A percentile compares a stretch with the other conserved stretches of the same genome.
phyloP scores from a whole-genome alignment of 2,329 filamentous ascomycete species.

The Monilinia polystroma region DNA sequence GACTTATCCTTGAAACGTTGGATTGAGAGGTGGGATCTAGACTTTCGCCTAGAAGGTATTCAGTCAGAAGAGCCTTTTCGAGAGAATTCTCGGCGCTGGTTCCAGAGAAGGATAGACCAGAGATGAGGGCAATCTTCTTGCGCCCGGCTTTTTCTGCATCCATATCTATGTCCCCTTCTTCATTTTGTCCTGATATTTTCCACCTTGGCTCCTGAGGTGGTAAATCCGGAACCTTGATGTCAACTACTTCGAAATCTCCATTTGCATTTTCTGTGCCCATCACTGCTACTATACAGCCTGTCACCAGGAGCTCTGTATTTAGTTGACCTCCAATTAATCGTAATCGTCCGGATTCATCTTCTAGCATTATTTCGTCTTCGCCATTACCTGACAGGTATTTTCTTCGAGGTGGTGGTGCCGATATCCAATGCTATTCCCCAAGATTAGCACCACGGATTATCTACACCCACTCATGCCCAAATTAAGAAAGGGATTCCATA shows the following conservation, averaged over 20 bases:
- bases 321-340: constrained; percentile 72
- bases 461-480: not conserved
- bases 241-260: constrained; percentile 89
- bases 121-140: constrained; percentile 77
- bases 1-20: constrained; percentile 66
- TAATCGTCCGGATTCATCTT: constrained; percentile 92
- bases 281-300: constrained; percentile 90
- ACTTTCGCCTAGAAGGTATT: constrained; percentile 85
- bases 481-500: constrained; percentile 44
- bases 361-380: constrained; percentile 75
- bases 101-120: constrained; percentile 80
- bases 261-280: constrained; percentile 91
- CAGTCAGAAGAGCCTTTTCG: constrained; percentile 72
- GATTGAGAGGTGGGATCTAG: constrained; percentile 59
- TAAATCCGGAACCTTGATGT: constrained; percentile 84
- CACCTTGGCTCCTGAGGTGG: constrained; percentile 79
- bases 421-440: constrained; percentile 76
- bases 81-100: constrained; percentile 70
- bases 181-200: constrained; percentile 59
- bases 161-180: constrained; percentile 52
- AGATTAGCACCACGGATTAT: not conserved
- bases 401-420: constrained; percentile 71
- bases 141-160: constrained; percentile 54
- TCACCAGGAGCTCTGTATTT: constrained; percentile 71
- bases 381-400: constrained; percentile 68